phyloP scores from a whole-genome alignment of 2,329 filamentous ascomycete genomes.

The Fusarium begoniae region DNA sequence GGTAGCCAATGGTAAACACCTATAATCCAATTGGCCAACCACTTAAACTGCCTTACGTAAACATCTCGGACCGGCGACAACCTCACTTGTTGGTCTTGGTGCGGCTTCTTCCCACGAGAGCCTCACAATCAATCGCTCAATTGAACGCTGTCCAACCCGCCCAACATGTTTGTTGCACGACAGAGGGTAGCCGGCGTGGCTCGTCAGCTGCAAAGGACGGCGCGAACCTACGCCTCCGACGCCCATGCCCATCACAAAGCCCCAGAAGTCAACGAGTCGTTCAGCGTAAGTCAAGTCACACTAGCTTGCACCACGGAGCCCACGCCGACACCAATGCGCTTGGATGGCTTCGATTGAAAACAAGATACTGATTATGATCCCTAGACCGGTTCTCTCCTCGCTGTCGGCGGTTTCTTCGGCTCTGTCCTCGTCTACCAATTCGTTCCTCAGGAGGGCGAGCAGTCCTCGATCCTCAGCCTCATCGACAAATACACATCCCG shows the following conservation, averaged over 20 bases:
- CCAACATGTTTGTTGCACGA: slow-evolving; percentile 55
- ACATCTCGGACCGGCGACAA: slow-evolving; percentile 41
- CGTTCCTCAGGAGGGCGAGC: slow-evolving; percentile 61
- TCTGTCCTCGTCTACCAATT: slow-evolving; percentile 59
- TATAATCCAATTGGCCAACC: slow-evolving; percentile 36
- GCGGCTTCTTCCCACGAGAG: slow-evolving; percentile 36
- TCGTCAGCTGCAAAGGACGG: slow-evolving; percentile 50
- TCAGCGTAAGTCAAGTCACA: slow-evolving; percentile 63
- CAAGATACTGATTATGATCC: slow-evolving; percentile 15
- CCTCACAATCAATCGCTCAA: slow-evolving; percentile 45
- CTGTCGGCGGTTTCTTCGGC: slow-evolving; percentile 56
- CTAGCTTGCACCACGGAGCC: slow-evolving; percentile 24
- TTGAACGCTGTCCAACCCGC: slow-evolving; percentile 46
- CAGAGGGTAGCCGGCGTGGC: slow-evolving; percentile 54
- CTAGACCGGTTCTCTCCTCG: slow-evolving; percentile 60
- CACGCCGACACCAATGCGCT: background rate
- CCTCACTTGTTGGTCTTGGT: slow-evolving; percentile 41
- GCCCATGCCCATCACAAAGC: slow-evolving; percentile 59
- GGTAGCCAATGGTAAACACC: slow-evolving; percentile 28
- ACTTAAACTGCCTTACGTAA: slow-evolving; percentile 43
- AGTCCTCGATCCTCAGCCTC: slow-evolving; percentile 56
- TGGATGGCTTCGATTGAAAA: slow-evolving; percentile 4
- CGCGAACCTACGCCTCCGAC: slow-evolving; percentile 64
- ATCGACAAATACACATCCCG: slow-evolving; percentile 58
- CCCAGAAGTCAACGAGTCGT: slow-evolving; percentile 61